Evolutionary conservation across 2,329 filamentous ascomycete species (phyloP).

Genomic region (Aspergillus udagawae): DNA sequence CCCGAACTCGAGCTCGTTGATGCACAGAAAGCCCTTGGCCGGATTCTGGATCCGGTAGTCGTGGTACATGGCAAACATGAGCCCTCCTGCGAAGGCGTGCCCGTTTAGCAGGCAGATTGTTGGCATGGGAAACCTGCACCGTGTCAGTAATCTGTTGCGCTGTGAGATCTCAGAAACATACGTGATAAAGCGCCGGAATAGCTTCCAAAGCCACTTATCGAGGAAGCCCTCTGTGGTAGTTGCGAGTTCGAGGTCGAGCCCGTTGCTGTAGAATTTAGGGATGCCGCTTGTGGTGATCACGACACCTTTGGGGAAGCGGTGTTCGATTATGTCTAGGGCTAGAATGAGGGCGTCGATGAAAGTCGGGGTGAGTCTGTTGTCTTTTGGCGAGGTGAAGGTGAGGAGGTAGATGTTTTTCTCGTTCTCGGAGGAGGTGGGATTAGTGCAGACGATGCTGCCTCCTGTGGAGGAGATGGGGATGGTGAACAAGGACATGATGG

Average conservation of each 20-base stretch:
- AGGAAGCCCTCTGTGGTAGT: slow-evolving; percentile 58
- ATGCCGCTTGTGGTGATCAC: slow-evolving; percentile 73
- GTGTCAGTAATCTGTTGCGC: not conserved
- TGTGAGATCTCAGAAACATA: slow-evolving; percentile 22
- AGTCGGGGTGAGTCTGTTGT: slow-evolving; percentile 69
- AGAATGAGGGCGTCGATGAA: slow-evolving; percentile 65
- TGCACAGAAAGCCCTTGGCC: slow-evolving; percentile 66
- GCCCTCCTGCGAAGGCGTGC: slow-evolving; percentile 75
- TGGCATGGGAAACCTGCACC: slow-evolving; percentile 66
- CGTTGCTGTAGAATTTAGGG: slow-evolving; percentile 77
- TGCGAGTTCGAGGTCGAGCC: slow-evolving; percentile 71
- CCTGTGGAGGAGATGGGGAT: slow-evolving; percentile 53
- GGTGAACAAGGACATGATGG: slow-evolving; percentile 52
- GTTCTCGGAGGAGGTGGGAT: slow-evolving; percentile 46
- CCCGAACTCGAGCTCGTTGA: slow-evolving; percentile 79
- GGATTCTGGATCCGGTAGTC: slow-evolving; percentile 78
- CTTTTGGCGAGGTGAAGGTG: slow-evolving; percentile 65
- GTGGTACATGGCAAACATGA: slow-evolving; percentile 77
- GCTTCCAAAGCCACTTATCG: slow-evolving; percentile 55
- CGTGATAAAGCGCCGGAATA: slow-evolving; percentile 64
- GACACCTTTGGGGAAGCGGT: slow-evolving; percentile 64
- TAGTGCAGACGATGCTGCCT: slow-evolving; percentile 60
- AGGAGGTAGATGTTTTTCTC: slow-evolving; percentile 62
- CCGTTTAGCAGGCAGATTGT: slow-evolving; percentile 76
- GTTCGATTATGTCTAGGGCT: slow-evolving; percentile 72